Evolutionary conservation across 768 basidiomycete genomes (phyloP).

Genomic region (Agrocybe chaxingu): DNA sequence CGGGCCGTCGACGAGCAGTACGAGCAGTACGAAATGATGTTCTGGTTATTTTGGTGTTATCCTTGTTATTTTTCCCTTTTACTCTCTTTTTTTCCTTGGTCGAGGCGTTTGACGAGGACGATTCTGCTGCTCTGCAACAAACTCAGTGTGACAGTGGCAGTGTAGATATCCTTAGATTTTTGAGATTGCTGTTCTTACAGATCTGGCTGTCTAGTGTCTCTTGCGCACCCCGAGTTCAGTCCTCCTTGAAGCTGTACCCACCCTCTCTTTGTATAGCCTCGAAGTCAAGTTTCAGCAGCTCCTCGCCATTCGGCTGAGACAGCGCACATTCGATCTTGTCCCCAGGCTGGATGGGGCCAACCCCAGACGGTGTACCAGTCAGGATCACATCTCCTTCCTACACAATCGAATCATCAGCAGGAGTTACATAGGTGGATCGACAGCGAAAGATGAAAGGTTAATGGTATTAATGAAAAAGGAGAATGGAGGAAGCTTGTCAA

Average conservation of each 20-base stretch:
- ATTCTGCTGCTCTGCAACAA: too few relatives aligned
- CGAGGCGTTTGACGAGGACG: too few relatives aligned
- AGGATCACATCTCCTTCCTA: slow-evolving; percentile 91
- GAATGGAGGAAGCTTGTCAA: not conserved
- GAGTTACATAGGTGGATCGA: not conserved
- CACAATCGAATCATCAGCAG: not conserved
- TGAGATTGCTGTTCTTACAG: too few relatives aligned
- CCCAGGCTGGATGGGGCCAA: slow-evolving; percentile 72
- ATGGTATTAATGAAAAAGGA: not conserved
- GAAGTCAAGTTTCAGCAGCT: slow-evolving; percentile 64
- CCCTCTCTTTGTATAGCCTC: slow-evolving; percentile 62
- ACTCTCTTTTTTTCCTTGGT: too few relatives aligned
- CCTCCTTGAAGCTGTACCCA: slow-evolving; percentile 44
- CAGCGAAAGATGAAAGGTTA: not conserved
- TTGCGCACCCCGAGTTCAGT: too few relatives aligned
- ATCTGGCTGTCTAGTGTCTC: too few relatives aligned
- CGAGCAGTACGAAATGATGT: too few relatives aligned
- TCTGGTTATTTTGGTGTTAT: too few relatives aligned
- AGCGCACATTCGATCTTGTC: slow-evolving; percentile 79
- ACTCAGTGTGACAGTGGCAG: too few relatives aligned
- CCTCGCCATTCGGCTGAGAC: slow-evolving; percentile 48
- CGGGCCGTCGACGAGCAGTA: too few relatives aligned
- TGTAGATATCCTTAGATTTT: too few relatives aligned
- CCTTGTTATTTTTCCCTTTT: too few relatives aligned
- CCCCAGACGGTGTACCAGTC: slow-evolving; percentile 91